These are phyloP conservation scores for Aspergillus sp. DNA, from an alignment of 2,329 filamentous ascomycete species.

Conservation along the genomic window DNA sequence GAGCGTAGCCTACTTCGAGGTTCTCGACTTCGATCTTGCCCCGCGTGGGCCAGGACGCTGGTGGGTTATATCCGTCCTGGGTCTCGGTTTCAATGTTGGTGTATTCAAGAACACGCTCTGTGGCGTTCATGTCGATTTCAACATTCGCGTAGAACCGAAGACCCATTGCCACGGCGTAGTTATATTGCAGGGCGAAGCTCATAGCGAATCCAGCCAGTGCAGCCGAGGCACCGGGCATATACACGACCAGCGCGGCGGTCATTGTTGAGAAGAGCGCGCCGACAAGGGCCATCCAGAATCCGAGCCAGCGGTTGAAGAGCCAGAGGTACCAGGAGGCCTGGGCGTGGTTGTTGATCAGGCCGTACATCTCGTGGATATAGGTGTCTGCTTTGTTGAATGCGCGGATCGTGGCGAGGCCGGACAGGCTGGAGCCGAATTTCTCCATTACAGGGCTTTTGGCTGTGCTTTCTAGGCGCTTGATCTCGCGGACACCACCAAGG, in stretches of 20 bases:
- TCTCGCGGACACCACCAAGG: constrained; percentile 60
- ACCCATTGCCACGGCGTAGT: constrained; percentile 64
- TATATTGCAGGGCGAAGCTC: constrained; percentile 71
- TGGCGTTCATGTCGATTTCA: constrained; percentile 77
- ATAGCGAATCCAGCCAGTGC: constrained; percentile 74
- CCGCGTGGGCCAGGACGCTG: constrained; percentile 72
- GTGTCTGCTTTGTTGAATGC: constrained; percentile 67
- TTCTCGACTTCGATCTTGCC: constrained; percentile 71
- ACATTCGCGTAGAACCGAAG: constrained; percentile 69
- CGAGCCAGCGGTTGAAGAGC: constrained; percentile 76
- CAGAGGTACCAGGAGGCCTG: constrained; percentile 66
- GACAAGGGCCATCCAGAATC: constrained; percentile 70
- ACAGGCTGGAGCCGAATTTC: constrained; percentile 70
- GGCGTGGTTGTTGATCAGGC: constrained; percentile 65
- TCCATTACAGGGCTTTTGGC: constrained; percentile 77
- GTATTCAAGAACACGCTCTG: constrained; percentile 75
- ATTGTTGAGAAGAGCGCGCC: constrained; percentile 68
- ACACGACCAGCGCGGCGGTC: constrained; percentile 65
- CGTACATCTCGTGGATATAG: constrained; percentile 69
- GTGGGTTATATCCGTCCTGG: constrained; percentile 60
- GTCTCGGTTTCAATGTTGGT: constrained; percentile 67
- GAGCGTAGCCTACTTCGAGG: constrained; percentile 69
- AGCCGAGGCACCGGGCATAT: constrained; percentile 63
- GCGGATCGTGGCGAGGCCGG: constrained; percentile 73
- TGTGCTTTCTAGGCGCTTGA: constrained; percentile 68